Percentiles rank a stretch among this genome's conserved stretches.
Conservation (phyloP, 441 rosid genomes). For the Jatropha multifida region DNA sequence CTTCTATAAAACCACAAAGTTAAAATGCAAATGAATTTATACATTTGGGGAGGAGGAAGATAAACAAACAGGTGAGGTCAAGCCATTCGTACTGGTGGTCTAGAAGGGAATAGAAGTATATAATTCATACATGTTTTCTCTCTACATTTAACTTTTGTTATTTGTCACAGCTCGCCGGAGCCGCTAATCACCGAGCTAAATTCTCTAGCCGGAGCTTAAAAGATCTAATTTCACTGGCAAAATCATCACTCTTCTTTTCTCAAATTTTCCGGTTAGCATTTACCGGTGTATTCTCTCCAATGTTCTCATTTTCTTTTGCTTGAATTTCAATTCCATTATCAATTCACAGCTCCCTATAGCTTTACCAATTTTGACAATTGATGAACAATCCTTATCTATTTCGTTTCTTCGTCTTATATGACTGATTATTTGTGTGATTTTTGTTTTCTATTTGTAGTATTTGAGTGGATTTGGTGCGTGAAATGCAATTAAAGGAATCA, state of each 20-base stretch:
- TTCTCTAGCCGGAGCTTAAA: not conserved
- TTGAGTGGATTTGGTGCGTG: conserved; percentile 2
- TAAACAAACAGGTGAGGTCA: too few species aligned
- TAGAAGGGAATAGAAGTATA: too few species aligned
- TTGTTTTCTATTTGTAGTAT: not conserved
- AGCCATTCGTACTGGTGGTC: too few species aligned
- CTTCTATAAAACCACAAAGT: too few species aligned
- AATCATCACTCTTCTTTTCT: not conserved
- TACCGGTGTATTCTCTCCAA: not conserved
- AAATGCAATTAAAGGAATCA: conserved; percentile 33
- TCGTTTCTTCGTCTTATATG: not conserved
- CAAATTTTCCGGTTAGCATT: not conserved
- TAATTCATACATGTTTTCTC: too few species aligned
- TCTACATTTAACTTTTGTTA: not conserved
- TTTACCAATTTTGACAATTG: not conserved
- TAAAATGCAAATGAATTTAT: too few species aligned
- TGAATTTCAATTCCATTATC: not conserved
- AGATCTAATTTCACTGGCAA: not conserved
- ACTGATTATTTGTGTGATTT: not conserved
- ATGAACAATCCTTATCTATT: not conserved
- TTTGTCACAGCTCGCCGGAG: not conserved
- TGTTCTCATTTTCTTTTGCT: not conserved
- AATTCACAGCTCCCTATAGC: not conserved
- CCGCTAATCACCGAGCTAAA: not conserved
- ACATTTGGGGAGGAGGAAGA: too few species aligned